Evolutionary conservation across 2,329 filamentous ascomycete species (phyloP).

Genomic region (Orbilia quercus): DNA sequence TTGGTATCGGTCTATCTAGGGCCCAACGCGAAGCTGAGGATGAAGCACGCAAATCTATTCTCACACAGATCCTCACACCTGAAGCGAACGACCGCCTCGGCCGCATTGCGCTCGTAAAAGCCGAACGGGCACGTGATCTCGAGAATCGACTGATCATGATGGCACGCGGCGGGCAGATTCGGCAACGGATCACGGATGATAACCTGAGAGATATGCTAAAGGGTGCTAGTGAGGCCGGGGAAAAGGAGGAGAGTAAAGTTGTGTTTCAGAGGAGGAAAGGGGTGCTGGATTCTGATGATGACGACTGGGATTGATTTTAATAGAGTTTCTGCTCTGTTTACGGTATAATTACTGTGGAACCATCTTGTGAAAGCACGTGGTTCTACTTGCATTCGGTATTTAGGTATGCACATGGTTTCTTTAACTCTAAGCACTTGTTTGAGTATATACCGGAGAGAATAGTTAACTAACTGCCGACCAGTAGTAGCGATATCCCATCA

Average conservation of each 20-base stretch:
- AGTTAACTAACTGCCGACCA: too few relatives aligned
- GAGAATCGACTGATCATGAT: constrained; percentile 94
- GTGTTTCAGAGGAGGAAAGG: constrained; percentile 85
- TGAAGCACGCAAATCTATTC: constrained; percentile 79
- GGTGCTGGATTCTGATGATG: constrained; percentile 85
- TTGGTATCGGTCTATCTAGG: constrained; percentile 59
- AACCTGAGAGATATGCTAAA: constrained; percentile 92
- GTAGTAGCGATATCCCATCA: too few relatives aligned
- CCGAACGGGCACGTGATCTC: constrained; percentile 85
- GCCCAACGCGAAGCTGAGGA: constrained; percentile 66
- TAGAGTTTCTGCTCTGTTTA: background rate
- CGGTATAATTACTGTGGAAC: background rate
- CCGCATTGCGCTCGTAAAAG: constrained; percentile 95
- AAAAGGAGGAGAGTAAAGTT: constrained; percentile 77
- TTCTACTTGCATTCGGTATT: constrained; percentile 17
- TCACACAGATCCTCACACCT: constrained; percentile 92
- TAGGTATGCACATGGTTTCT: too few relatives aligned
- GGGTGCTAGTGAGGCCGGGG: constrained; percentile 80
- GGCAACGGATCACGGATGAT: constrained; percentile 86
- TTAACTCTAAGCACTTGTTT: too few relatives aligned
- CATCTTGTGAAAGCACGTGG: constrained; percentile 14
- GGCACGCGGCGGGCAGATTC: constrained; percentile 85
- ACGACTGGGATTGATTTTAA: constrained; percentile 69
- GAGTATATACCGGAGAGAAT: too few relatives aligned
- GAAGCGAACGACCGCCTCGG: constrained; percentile 92